Evolutionary conservation across 179 eudicot species (phyloP), one percentile per base, ranked within the genome.

Genomic region (Actinidia polygama): DNA sequence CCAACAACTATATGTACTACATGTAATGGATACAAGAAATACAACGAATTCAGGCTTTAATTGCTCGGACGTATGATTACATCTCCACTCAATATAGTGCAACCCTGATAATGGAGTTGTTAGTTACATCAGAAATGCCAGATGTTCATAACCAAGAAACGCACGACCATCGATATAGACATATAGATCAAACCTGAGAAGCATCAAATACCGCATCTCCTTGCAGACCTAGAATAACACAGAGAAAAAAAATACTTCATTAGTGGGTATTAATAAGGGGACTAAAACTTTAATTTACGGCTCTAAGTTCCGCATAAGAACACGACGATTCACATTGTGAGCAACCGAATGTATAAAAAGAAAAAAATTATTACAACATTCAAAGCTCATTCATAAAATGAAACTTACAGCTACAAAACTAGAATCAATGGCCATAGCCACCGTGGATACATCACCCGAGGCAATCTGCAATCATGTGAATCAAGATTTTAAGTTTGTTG

Each of bases 51-150:
- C 90, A 11, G 98, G 99, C 85, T 87, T 91, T 81, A 96, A 66
- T 47, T 84, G 55, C 53, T 87, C 96, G 68, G 93, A 82, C 98
- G 87, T 75, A 96, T 95, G 83, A 96, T 96, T 26, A 95, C 96
- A 87, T 96, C 98, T 82, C 99, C 99, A 55, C 99, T 96, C 89
- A 96, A 87, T 82, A 96, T 95, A 53, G 98, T 96, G 89, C 99
- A 95, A 50, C 89, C 99, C 99, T 96, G 91, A 74, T 71, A 84
- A 84, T 81, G 59, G 30, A 87, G 80, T n/a, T 23, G 62, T 79
- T 44, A 81, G 62, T 46, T 6, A 82, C 67, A 83, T 77, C 19
- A 6, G 16, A n/a, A 82, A 76, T 36, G 61, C 5, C 58, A 67
- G 61, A 15, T 57, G 24, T 16, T 74, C 16, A 68, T 26, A 15